Evolutionary conservation across 2,329 filamentous ascomycete species (phyloP).

Genomic region (Diaporthe nobilis): DNA sequence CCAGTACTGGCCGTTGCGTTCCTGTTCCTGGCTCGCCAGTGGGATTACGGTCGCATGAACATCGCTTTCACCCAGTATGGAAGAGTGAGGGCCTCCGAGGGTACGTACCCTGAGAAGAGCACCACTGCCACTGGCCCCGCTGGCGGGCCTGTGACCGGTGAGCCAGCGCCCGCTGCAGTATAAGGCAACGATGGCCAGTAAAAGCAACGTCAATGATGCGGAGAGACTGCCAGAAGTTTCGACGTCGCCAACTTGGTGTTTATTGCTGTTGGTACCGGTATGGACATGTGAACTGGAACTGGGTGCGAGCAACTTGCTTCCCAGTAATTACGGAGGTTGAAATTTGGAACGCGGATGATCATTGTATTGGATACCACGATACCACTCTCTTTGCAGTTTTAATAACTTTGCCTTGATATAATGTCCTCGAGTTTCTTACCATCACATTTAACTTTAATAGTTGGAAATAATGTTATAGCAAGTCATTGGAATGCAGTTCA

Average conservation of each 20-base stretch:
- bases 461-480: not conserved
- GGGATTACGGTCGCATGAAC: constrained; percentile 67
- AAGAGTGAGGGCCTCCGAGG: constrained; percentile 58
- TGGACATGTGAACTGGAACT: not conserved
- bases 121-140: constrained; percentile 44
- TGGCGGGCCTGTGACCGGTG: constrained; percentile 42
- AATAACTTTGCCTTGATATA: not conserved
- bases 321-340: not conserved
- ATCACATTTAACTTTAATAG: not conserved
- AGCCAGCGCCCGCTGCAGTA: constrained; percentile 29
- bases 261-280: not conserved
- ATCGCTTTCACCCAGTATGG: constrained; percentile 70
- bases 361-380: constrained; percentile 11
- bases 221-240: too few relatives aligned
- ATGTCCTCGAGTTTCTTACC: not conserved
- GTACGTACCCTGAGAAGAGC: constrained; percentile 63
- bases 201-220: not conserved
- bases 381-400: not conserved
- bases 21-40: constrained; percentile 59
- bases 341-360: not conserved
- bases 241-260: not conserved
- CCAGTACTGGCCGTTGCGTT: constrained; percentile 60
- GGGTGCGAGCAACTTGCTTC: not conserved
- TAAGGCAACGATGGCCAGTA: not conserved
- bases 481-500: not conserved